phyloP scores from a whole-genome alignment of 306 rosid species.

The Senna tora region DNA sequence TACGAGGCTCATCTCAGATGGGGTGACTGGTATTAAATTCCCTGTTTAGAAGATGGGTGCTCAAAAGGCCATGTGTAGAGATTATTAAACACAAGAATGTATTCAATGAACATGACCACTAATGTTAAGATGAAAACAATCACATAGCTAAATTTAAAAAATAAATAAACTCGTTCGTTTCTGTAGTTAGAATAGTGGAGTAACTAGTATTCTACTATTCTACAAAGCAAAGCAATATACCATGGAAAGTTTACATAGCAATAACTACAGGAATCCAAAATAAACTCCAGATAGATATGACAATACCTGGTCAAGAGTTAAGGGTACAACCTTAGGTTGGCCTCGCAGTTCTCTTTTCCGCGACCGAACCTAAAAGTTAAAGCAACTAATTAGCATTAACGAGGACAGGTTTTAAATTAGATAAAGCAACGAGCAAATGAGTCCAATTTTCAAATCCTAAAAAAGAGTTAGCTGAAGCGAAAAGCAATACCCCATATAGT shows the following conservation, averaged over 20 bases:
- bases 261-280: slow-evolving; percentile 26
- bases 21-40: not conserved
- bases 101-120: not conserved
- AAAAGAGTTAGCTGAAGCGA: not conserved
- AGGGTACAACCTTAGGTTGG: slow-evolving; percentile 79
- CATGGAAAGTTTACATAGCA: not conserved
- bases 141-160: not conserved
- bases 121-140: not conserved
- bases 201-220: not conserved
- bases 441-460: not conserved
- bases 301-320: slow-evolving; percentile 89
- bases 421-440: not conserved
- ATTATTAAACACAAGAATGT: not conserved
- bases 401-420: not conserved
- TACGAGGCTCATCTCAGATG: not conserved
- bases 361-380: slow-evolving; percentile 63
- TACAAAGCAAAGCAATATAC: not conserved
- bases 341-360: slow-evolving; percentile 69
- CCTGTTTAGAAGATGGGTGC: not conserved
- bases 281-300: not conserved
- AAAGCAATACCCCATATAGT: not conserved
- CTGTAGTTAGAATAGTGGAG: not conserved
- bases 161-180: not conserved
- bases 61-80: slow-evolving; percentile 1
- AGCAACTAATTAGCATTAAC: not conserved